Percentiles rank a stretch among this genome's conserved stretches.
phyloP scores from a whole-genome alignment of 2,329 filamentous ascomycete species.

The Pyrenophora tritici-repentis region DNA sequence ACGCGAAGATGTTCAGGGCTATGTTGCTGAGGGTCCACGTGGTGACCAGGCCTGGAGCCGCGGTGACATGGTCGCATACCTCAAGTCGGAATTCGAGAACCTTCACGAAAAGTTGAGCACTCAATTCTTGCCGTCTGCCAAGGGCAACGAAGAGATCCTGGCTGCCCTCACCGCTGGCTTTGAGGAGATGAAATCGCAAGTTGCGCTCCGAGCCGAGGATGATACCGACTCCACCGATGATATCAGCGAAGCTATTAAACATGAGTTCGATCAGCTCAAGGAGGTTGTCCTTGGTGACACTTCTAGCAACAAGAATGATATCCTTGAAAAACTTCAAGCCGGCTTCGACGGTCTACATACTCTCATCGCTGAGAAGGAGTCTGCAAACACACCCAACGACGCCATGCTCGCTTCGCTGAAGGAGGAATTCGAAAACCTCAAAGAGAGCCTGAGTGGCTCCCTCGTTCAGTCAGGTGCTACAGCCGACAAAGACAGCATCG shows the following conservation, averaged over 20 bases:
- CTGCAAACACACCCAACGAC: conserved; percentile 45
- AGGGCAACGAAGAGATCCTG: conserved; percentile 48
- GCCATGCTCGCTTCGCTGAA: conserved; percentile 58
- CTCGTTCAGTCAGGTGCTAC: conserved; percentile 54
- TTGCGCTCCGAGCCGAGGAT: conserved; percentile 44
- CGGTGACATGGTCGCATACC: conserved; percentile 55
- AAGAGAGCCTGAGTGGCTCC: conserved; percentile 60
- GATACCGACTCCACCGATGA: conserved; percentile 51
- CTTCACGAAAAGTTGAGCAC: conserved; percentile 64
- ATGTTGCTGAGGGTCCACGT: conserved; percentile 50
- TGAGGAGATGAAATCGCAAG: conserved; percentile 49
- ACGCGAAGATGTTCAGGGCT: conserved; percentile 64
- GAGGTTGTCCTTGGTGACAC: conserved; percentile 71
- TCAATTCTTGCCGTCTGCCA: conserved; percentile 43
- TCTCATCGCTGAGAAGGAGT: conserved; percentile 46
- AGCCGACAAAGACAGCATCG: conserved; percentile 67
- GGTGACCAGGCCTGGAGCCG: conserved; percentile 49
- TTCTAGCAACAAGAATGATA: conserved; percentile 63
- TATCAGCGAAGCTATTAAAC: conserved; percentile 72
- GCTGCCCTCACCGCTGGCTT: conserved; percentile 48
- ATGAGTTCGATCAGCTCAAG: conserved; percentile 80
- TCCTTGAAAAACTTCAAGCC: conserved; percentile 63
- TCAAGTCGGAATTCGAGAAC: conserved; percentile 63
- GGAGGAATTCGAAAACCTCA: conserved; percentile 65
- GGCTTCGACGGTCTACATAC: conserved; percentile 56